Base-by-base conservation (phyloP, 1,139 yeast genomes). In the Candida smagusa region DNA sequence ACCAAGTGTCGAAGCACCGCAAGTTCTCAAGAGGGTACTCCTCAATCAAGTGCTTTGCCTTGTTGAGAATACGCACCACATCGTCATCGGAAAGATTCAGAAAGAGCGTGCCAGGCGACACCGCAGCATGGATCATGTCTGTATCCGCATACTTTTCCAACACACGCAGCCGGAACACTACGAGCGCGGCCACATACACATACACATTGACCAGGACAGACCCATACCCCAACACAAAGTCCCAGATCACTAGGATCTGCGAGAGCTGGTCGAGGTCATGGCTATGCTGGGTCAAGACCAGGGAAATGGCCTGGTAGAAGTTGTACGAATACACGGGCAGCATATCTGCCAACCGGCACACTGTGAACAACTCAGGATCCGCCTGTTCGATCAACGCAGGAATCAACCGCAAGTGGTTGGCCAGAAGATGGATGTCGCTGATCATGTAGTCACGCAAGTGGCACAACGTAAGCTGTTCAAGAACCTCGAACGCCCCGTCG, bases 381-480 rank as follows among this genome's bases (percentile, higher is more conserved):
- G 68, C 63, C 2, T 53, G 51, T 30, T 67, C 68, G 8, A 88
- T 45, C 1, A 90, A 50, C 2, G 77, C 69, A 0, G 95, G 89
- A 3, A 92, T 74, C 16, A 89, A 57, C 25, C 65, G 61, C 39
- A 89, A 60, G 44, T 87, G 90, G 38, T 74, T 75, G 9, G 86
- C 58, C 1, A 95, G 74, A 9, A 86, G 75, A 30, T 74, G 72
- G 27, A 92, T 72, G 25, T 79, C 77, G 5, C 81, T 74, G 56
- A 87, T 70, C 95, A 90, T 84, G 55, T 81, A 92, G 59, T 92
- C 98, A 35, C 97, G 69, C 33, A 92, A 62, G 54, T 81, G 85
- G 38, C 65, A 54, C 11, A 86, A 49, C 0, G 95, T 71, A 37
- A 90, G 64, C 22, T 60, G 55, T 41, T 83, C 86, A 37, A 89